Percentiles rank a stretch among this genome's conserved stretches.
Evolutionary conservation across 768 basidiomycete species (phyloP).

Genomic region (Chiua virens): DNA sequence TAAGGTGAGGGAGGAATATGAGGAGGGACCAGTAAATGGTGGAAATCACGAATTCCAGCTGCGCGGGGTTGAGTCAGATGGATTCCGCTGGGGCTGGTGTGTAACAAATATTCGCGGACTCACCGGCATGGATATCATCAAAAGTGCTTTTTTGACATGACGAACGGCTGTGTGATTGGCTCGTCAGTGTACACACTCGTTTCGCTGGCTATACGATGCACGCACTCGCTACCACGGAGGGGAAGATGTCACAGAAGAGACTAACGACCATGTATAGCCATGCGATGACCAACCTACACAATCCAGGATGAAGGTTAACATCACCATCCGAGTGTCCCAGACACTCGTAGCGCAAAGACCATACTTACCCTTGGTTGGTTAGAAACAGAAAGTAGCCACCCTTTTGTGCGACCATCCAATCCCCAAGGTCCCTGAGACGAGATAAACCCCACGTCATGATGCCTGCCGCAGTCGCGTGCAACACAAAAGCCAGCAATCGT

Average conservation of each 20-base stretch:
- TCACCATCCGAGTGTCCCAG: too few relatives aligned
- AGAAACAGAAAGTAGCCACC: slow-evolving; percentile 73
- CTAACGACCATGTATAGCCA: slow-evolving; percentile 43
- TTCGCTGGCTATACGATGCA: background rate
- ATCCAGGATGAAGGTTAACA: background rate
- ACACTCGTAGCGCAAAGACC: too few relatives aligned
- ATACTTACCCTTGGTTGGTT: slow-evolving; percentile 66
- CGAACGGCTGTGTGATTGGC: slow-evolving; percentile 1
- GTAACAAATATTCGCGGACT: background rate
- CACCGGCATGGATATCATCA: slow-evolving; percentile 70
- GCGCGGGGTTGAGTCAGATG: background rate
- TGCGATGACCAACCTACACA: slow-evolving; percentile 32
- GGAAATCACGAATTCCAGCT: slow-evolving; percentile 50
- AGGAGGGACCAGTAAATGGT: slow-evolving; percentile 72
- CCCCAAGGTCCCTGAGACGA: slow-evolving; percentile 17
- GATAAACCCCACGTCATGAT: slow-evolving; percentile 40
- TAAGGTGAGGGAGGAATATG: slow-evolving; percentile 53
- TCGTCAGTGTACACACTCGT: background rate
- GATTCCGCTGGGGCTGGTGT: background rate
- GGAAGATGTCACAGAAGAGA: slow-evolving; percentile 41
- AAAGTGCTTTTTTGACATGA: slow-evolving; percentile 55
- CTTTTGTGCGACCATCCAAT: slow-evolving; percentile 43
- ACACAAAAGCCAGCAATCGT: slow-evolving; percentile 14
- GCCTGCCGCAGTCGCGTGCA: slow-evolving; percentile 33
- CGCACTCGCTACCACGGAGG: slow-evolving; percentile 36